Conservation (phyloP, 495 filamentous ascomycete species). For the Penicillium argentinense region DNA sequence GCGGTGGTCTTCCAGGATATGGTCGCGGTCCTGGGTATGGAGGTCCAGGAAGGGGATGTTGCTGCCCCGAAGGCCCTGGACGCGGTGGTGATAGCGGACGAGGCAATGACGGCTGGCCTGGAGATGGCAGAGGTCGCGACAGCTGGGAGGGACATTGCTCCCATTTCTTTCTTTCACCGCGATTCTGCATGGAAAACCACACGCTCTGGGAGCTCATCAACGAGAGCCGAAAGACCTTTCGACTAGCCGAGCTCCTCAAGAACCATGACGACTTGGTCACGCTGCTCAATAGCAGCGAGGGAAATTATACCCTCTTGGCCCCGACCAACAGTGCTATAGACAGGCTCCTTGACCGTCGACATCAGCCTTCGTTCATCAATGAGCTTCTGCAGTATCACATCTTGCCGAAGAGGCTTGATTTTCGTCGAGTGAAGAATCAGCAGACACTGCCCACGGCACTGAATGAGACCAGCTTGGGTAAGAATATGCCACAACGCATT, state of each 20-base stretch:
- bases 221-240: slow-evolving; percentile 70
- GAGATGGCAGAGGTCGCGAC: too few relatives aligned
- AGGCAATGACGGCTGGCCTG: too few relatives aligned
- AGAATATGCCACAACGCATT: slow-evolving; percentile 63
- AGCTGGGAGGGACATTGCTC: too few relatives aligned
- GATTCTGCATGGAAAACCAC: slow-evolving; percentile 46
- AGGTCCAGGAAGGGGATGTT: background rate
- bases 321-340: slow-evolving; percentile 74
- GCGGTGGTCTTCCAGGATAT: background rate
- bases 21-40: background rate
- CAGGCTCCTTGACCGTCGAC: slow-evolving; percentile 53
- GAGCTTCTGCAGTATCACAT: slow-evolving; percentile 77
- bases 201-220: slow-evolving; percentile 79
- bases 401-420: slow-evolving; percentile 60
- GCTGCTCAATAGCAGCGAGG: slow-evolving; percentile 64
- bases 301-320: slow-evolving; percentile 78
- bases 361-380: slow-evolving; percentile 51
- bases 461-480: slow-evolving; percentile 52
- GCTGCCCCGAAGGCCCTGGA: too few relatives aligned
- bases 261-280: slow-evolving; percentile 67
- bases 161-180: slow-evolving; percentile 10
- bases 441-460: slow-evolving; percentile 74
- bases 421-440: slow-evolving; percentile 50
- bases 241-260: slow-evolving; percentile 70
- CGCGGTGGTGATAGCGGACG: too few relatives aligned